Base-by-base conservation (phyloP, 2,329 filamentous ascomycete genomes). In the Malbranchea cinnamomea region DNA sequence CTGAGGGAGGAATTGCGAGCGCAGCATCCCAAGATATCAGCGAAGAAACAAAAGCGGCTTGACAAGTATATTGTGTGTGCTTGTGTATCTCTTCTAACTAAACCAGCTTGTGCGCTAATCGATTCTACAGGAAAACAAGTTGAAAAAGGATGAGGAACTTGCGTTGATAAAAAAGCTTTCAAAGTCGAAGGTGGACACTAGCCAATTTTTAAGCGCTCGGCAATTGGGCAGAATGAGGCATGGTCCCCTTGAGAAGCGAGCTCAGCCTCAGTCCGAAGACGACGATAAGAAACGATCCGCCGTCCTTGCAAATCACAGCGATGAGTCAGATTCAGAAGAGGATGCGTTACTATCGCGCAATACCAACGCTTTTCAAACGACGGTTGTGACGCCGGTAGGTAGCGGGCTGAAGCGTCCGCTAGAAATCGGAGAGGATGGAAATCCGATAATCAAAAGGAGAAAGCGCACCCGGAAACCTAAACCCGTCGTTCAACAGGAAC, bases 131-230 rank as follows among this genome's bases (percentile, higher is more conserved):
- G 85, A 95, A 46, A 89, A 70, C 35, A 98, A 98, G 65, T 63
- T 98, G 26, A 80, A 76, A 53, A 94, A 92, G 53, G 89, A 98
- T 49, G 87, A 95, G 53, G 92, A 82, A 46, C 65, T 81, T 16
- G 78, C 74, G 33, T 62, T 98, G 17, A 65, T 95, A 43, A 79
- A 80, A 48, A 85, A 89, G 50, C 66, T 98, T 15, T 28, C 30
- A 6, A 66, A 72, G 37, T 67, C 72, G 32, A 84, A 78, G 47
- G 70, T 89, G 41, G 85, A 95, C 49, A 92, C 82, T 1, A 81
- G 70, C 37, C 60, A 83, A 12, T 77, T 92, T 37, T 67, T 74
- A 34, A 93, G 83, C 50, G 80, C 78, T 30, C 80, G 72, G 41
- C 72, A 73, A 34, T 57, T 95, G 6, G 85, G 85, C 1, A 57